A percentile compares a stretch with the other conserved stretches of the same genome.
Conservation (phyloP, 768 basidiomycete species). For the Amyloporia xantha region DNA sequence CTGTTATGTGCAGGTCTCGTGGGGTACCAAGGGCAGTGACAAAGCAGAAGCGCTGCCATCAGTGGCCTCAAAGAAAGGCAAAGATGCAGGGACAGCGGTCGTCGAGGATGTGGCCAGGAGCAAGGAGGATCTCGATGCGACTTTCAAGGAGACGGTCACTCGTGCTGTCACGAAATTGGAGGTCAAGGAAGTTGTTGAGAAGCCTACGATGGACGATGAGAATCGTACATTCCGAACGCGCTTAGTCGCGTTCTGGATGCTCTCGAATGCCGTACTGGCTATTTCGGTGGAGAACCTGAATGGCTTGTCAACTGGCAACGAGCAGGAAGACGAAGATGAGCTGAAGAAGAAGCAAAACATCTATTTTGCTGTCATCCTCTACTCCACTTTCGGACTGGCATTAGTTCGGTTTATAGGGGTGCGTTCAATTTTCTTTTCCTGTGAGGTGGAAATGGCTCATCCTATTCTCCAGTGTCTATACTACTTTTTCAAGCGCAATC, state of each 20-base stretch:
- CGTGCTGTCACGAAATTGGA: conserved; percentile 76
- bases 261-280: conserved; percentile 61
- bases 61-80: conserved; percentile 76
- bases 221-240: conserved; percentile 93
- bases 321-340: conserved; percentile 35
- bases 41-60: conserved; percentile 90
- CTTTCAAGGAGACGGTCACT: conserved; percentile 88
- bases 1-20: conserved; percentile 52
- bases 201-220: conserved; percentile 81
- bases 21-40: conserved; percentile 95
- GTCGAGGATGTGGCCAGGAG: conserved; percentile 81
- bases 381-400: conserved; percentile 70
- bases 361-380: conserved; percentile 77
- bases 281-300: conserved; percentile 73
- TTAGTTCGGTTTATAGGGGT: conserved; percentile 72
- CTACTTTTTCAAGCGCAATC: conserved; percentile 78
- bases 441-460: background rate
- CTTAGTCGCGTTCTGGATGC: conserved; percentile 78
- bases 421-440: conserved; percentile 25
- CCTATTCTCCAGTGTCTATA: conserved; percentile 53
- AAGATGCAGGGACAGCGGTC: conserved; percentile 64
- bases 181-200: conserved; percentile 59
- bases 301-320: conserved; percentile 40
- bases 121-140: conserved; percentile 84
- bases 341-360: conserved; percentile 40